Base-by-base conservation (phyloP, 2,329 filamentous ascomycete genomes). In the Epichloe festucae region DNA sequence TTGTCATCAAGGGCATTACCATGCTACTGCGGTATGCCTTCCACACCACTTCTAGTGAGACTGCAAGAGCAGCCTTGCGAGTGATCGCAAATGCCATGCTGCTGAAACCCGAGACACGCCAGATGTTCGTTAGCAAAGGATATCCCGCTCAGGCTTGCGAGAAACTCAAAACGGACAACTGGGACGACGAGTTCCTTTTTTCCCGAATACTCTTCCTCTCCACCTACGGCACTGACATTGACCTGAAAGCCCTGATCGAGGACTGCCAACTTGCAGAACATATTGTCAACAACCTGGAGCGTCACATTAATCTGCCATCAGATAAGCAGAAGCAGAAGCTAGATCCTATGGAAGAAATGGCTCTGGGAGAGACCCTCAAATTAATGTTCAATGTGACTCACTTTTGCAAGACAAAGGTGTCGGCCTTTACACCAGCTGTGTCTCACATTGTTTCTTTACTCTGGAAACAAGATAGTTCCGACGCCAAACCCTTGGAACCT, bases 311-410 rank as follows among this genome's bases (percentile, higher is more conserved):
- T 50, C 58, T 67, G 3, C 50, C 67, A 8, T 56, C 60, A 17
- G 54, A 56, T 19, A 60, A 63, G n/a, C 59, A 60, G 45, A 68
- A 67, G 45, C 56, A 62, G 23, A 63, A 60, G 11, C 57, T 57
- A 12, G 70, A 79, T 42, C 76, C 78, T 0, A 86, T 90, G 76
- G 81, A 85, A 56, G 81, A 85, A 53, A 81, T 91, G 79, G 89
- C 90, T 0, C 74, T 97, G 39, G 76, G 75, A 8, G 91, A 97
- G 66, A 91, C 86, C 0, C 71, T 93, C 48, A 96, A 95, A 62
- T 75, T 97, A 41, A 70, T 95, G 49, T 97, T 94, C 74, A 96
- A 96, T 66, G 74, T 95, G 50, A 86, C 85, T 2, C 83, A 90
- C 59, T 82, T 83, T 60, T 85, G 84, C 57, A 79, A 82, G 4